A percentile compares a stretch with the other conserved stretches of the same genome.
phyloP scores from a whole-genome alignment of 768 basidiomycete species.

The Lactifluus echinatus region DNA sequence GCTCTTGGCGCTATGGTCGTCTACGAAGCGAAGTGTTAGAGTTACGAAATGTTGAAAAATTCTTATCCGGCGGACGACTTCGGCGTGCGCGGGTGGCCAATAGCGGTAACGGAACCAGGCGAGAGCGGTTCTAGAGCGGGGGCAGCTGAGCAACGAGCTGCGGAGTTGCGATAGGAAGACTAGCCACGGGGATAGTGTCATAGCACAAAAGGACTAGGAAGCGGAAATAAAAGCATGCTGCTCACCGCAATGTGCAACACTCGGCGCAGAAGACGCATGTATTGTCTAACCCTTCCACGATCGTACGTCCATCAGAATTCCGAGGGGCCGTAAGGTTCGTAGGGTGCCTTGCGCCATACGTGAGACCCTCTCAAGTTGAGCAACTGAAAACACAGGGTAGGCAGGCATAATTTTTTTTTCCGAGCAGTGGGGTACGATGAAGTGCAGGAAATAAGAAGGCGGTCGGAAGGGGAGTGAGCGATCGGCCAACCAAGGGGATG shows the following conservation, averaged over 20 bases:
- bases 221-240: not conserved
- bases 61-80: not conserved
- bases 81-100: not conserved
- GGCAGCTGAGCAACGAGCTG: not conserved
- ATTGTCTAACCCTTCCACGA: not conserved
- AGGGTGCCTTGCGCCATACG: not conserved
- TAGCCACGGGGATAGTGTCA: not conserved
- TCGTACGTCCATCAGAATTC: not conserved
- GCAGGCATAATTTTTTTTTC: too few relatives aligned
- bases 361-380: not conserved
- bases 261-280: not conserved
- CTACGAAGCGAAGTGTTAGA: not conserved
- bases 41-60: not conserved
- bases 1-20: not conserved
- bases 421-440: not conserved
- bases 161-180: not conserved
- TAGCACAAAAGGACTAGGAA: not conserved
- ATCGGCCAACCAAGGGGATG: constrained; percentile 9
- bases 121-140: not conserved
- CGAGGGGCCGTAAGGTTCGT: not conserved
- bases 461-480: not conserved
- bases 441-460: not conserved
- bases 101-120: not conserved
- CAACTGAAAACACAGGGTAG: not conserved
- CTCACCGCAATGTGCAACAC: not conserved